Base-by-base conservation (phyloP, 805 yeast species). In the Wickerhamiella musiphila region DNA sequence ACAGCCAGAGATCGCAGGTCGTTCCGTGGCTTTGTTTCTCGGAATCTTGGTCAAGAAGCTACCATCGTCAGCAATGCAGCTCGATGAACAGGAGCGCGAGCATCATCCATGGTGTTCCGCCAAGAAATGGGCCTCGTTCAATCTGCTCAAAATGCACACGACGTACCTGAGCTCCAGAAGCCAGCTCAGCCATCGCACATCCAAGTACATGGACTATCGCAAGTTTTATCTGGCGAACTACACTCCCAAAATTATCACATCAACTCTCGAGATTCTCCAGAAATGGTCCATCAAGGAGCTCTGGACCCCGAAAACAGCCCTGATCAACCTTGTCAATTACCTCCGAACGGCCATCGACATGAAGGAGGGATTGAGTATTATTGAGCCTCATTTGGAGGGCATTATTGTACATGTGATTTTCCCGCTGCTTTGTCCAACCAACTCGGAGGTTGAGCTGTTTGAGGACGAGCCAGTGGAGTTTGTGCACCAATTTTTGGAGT, bases 391-490 rank as follows among this genome's bases (percentile, higher is more conserved):
- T 49, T 61, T 72, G 31, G 70, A 70, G 26, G 63, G 68, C 5
- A 56, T 86, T 17, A 58, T 86, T 22, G 57, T 72, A 9, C 82
- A 75, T 43, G 70, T 86, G 34, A 63, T 86, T 7, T 76, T 66
- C 53, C 93, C 93, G 2, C 56, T 77, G 35, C 54, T 86, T 35
- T 69, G 83, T 41, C 78, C 90, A 2, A 62, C 66, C 6, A 73
- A 72, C 33, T 71, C 66, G 5, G 69, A 71, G 13, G 57, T 81
- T 35, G 92, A 78, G 42, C 54, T 68, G 4, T 84, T 78, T 56
- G 92, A 82, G 39, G 71, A 66, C 39, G 94, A 84, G 45, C 94
- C 94, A 3, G 76, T 70, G 35, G 94, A 83, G 49, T 90, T 81
- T 51, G 71, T 86, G 34, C 78, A 81, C 51, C n/a, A n/a, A n/a